phyloP scores from a whole-genome alignment of 352 stramenopile genomes.

The Globisporangium megalacanthum region DNA sequence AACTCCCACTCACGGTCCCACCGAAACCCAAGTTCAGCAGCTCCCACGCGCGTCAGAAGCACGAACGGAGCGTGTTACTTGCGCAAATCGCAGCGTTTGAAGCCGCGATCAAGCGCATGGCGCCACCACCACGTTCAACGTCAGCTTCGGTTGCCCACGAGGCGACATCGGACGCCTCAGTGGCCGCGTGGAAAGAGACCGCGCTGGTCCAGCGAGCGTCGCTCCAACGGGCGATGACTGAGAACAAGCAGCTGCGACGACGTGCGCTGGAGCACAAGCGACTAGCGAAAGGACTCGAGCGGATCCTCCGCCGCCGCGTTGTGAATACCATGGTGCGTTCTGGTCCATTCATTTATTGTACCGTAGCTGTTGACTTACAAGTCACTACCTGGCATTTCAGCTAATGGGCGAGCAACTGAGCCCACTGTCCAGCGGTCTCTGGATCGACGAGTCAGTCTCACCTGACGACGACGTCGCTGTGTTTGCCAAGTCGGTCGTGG shows the following conservation, averaged over 20 bases:
- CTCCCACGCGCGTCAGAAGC: not conserved
- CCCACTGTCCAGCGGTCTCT: not conserved
- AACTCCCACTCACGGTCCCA: not conserved
- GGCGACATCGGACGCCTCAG: not conserved
- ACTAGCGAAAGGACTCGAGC: slow-evolving; percentile 19
- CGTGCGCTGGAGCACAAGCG: slow-evolving; percentile 14
- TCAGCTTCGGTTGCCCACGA: not conserved
- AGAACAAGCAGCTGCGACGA: slow-evolving; percentile 14
- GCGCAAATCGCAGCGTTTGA: not conserved
- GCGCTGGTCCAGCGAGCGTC: slow-evolving; percentile 5
- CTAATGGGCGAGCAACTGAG: not conserved
- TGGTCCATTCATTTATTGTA: not conserved
- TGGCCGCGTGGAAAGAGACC: not conserved
- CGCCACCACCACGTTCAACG: not conserved
- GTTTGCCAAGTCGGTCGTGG: not conserved
- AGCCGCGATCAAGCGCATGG: not conserved
- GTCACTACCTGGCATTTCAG: not conserved
- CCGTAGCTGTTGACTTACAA: not conserved
- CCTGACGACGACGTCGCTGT: not conserved
- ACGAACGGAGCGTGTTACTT: not conserved
- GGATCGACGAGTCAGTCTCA: not conserved
- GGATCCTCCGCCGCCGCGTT: slow-evolving; percentile 16
- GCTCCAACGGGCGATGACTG: slow-evolving; percentile 2
- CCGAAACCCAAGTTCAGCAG: not conserved
- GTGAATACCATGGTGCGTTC: not conserved